phyloP scores from a whole-genome alignment of 306 rosid genomes.

The Castanea sativa region DNA sequence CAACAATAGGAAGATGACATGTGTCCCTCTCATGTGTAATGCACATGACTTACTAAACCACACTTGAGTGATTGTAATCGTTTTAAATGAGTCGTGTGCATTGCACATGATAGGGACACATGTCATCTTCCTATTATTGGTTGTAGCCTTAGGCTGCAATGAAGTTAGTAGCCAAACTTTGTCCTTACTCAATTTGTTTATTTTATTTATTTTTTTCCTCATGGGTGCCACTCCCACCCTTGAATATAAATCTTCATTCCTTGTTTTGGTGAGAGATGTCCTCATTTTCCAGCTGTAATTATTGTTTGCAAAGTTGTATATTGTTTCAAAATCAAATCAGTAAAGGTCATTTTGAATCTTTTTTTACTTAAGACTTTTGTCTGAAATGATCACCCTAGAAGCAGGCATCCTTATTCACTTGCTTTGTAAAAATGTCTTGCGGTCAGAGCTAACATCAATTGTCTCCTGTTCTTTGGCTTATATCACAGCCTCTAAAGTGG shows the following conservation, averaged over 20 bases:
- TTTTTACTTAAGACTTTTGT: neutral
- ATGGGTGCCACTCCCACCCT: neutral
- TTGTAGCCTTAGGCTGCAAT: no score
- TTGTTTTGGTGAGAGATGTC: neutral
- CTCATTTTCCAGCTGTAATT: neutral
- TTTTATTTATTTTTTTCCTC: neutral
- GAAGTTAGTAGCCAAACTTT: no score
- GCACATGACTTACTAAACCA: no score
- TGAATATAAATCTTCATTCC: neutral
- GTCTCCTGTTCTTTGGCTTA: conserved; percentile 28
- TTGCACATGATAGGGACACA: no score
- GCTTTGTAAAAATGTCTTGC: neutral
- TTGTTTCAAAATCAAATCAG: neutral
- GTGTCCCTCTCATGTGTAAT: no score
- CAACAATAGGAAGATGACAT: no score
- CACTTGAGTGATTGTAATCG: no score
- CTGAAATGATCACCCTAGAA: neutral
- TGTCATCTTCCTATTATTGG: no score
- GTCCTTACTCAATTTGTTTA: neutral
- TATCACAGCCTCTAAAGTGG: conserved; percentile 89
- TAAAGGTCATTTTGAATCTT: neutral
- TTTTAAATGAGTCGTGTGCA: no score
- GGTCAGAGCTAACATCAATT: neutral
- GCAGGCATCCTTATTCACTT: neutral
- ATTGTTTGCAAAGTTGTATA: neutral